Evolutionary conservation across 805 yeast species (phyloP).

Genomic region (Metschnikowia similis): DNA sequence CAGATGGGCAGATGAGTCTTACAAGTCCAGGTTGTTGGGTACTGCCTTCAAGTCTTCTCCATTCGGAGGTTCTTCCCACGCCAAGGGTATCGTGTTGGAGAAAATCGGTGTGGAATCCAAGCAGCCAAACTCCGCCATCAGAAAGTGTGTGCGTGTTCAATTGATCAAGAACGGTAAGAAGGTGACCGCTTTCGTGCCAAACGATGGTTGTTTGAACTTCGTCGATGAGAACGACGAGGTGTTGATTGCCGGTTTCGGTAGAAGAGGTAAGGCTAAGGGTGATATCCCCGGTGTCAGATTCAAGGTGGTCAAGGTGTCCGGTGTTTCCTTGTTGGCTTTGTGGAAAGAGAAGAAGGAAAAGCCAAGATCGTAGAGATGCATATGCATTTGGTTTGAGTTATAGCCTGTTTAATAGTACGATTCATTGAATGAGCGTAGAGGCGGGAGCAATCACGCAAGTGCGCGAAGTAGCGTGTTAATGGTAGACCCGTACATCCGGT

Average conservation of each 20-base stretch:
- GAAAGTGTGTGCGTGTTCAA: conserved; percentile 99
- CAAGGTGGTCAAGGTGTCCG: conserved; percentile 99
- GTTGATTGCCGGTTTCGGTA: conserved; percentile 99
- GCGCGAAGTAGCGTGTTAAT: too few species aligned
- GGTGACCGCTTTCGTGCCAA: conserved; percentile 99
- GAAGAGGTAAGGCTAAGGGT: conserved; percentile 99
- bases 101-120: conserved; percentile 99
- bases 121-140: conserved; percentile 99
- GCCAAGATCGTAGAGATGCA: conserved; percentile 87
- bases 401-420: conserved; percentile 19
- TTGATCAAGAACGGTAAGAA: conserved; percentile 99
- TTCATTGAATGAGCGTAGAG: conserved; percentile 6
- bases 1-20: conserved; percentile 99
- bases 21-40: conserved; percentile 98
- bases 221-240: conserved; percentile 99
- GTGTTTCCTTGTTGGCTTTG: conserved; percentile 98
- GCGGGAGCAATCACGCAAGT: too few species aligned
- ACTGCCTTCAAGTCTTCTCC: conserved; percentile 99
- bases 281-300: conserved; percentile 99
- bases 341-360: conserved; percentile 99
- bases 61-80: conserved; percentile 99
- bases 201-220: conserved; percentile 99
- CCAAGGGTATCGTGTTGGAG: conserved; percentile 99
- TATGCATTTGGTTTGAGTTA: conserved; percentile 10
- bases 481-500: too few species aligned